Evolutionary conservation across 257 asterid genomes (phyloP), one percentile per base, ranked within the genome.

Genomic region (Fraxinus quadrangulata): DNA sequence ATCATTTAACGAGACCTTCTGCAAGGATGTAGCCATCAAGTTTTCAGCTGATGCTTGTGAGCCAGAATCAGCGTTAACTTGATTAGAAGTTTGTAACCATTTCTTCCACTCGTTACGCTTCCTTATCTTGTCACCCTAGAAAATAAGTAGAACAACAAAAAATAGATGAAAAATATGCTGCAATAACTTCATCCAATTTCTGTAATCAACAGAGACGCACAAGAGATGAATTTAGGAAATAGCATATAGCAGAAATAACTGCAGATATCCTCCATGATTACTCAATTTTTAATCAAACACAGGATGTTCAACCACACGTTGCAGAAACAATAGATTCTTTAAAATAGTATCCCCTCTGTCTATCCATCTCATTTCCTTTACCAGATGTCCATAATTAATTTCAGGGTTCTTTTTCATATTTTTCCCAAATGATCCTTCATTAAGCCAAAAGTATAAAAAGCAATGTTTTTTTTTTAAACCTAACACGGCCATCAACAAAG

Each of bases 81-180:
- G 75, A 51, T 40, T 8, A 72, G 78, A 30, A 14, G 59, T 59
- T 31, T 31, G 84, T 16, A 59, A 31, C 88, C 88, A 85, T 37
- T 77, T 80, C 77, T 34, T 74, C 88, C 88, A 85, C 5, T 66
- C 83, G 4, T 42, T 12, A 61, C 84, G 85, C 8, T 85, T 78
- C 81, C 88, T 80, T 74, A 85, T 65, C 83, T 80, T 85, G 75
- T 80, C 83, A 75, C 82, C 86, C 71, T 83, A 71, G 21, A 71
- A 71, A 75, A 3, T 59, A 23, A 59, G 14, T 19, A n/a, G 28
- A 21, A 59, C 16, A 12, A 42, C 14, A 40, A 40, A 3, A 59
- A n/a, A 59, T 59, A 10, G 30, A 59, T 59, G 28, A 59, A 59
- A 59, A 56, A 7, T 6, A 45, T 13, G 54, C 19, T 12, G 19